phyloP scores from a whole-genome alignment of 768 basidiomycete genomes.

The Lactifluus pinguis region DNA sequence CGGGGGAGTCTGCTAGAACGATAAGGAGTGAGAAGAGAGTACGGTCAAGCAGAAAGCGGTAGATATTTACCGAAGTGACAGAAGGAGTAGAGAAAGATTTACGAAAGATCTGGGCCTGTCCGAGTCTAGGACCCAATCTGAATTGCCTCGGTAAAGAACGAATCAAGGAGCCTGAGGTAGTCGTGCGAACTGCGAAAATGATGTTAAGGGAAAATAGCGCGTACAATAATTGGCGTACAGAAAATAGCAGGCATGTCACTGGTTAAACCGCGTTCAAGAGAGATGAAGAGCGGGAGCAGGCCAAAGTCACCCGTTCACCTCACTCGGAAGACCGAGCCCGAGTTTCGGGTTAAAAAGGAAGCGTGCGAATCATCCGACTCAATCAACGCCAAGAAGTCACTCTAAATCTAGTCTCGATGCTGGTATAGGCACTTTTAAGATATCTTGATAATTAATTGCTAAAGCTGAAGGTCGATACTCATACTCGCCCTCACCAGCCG shows the following conservation, averaged over 20 bases:
- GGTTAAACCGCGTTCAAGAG: neutral
- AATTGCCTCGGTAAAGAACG: conserved; percentile 9
- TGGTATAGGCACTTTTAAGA: too few species aligned
- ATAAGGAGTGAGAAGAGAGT: neutral
- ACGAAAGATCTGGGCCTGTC: neutral
- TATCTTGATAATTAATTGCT: too few species aligned
- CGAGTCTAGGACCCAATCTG: neutral
- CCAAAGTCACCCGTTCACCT: too few species aligned
- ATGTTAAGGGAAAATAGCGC: neutral
- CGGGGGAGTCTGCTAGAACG: conserved; percentile 5
- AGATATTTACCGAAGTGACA: neutral
- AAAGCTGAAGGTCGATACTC: too few species aligned
- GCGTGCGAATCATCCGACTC: too few species aligned
- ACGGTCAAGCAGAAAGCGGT: too few species aligned
- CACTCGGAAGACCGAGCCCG: too few species aligned
- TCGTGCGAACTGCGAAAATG: conserved; percentile 5
- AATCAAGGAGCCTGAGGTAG: neutral
- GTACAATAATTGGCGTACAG: neutral
- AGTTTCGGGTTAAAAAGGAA: too few species aligned
- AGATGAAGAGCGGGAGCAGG: neutral
- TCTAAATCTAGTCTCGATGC: too few species aligned
- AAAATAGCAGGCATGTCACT: neutral
- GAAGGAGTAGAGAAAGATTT: conserved; percentile 6
- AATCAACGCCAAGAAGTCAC: too few species aligned
- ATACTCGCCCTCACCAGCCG: too few species aligned